Conservation (phyloP, 768 basidiomycete species). For the Leccinum variicolor region DNA sequence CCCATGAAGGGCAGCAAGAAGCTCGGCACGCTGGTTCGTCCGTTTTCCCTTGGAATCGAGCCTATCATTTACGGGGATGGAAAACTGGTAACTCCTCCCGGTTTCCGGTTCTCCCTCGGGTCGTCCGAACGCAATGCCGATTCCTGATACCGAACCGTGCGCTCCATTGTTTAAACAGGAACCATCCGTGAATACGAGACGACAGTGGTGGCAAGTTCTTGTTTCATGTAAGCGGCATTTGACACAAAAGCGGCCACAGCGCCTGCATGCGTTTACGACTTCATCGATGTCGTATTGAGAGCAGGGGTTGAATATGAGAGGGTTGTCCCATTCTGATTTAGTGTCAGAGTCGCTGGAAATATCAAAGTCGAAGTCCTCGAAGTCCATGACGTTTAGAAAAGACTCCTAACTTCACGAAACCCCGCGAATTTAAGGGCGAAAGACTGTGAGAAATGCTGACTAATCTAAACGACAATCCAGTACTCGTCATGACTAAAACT, state of each 20-base stretch:
- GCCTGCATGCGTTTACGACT: too few species aligned
- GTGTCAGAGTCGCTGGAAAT: too few species aligned
- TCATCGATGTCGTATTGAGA: too few species aligned
- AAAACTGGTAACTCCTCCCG: not conserved
- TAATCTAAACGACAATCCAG: too few species aligned
- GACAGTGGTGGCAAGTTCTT: not conserved
- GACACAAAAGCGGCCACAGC: not conserved
- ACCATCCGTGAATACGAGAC: not conserved
- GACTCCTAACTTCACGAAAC: too few species aligned
- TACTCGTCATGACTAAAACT: too few species aligned
- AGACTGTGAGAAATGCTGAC: too few species aligned
- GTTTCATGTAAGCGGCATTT: not conserved
- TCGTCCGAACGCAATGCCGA: not conserved
- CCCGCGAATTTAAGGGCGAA: too few species aligned
- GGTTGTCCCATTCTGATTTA: too few species aligned
- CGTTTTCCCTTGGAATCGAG: not conserved
- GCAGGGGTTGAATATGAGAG: too few species aligned
- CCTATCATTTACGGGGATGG: not conserved
- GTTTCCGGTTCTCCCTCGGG: not conserved
- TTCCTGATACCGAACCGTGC: not conserved
- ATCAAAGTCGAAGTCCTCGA: too few species aligned
- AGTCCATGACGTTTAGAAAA: too few species aligned
- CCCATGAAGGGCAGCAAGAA: constrained; percentile 1
- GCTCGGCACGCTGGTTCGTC: not conserved
- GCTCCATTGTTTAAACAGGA: not conserved